phyloP scores from a whole-genome alignment of 1,284 basidiomycete species.

The Tylopilus sp. region DNA sequence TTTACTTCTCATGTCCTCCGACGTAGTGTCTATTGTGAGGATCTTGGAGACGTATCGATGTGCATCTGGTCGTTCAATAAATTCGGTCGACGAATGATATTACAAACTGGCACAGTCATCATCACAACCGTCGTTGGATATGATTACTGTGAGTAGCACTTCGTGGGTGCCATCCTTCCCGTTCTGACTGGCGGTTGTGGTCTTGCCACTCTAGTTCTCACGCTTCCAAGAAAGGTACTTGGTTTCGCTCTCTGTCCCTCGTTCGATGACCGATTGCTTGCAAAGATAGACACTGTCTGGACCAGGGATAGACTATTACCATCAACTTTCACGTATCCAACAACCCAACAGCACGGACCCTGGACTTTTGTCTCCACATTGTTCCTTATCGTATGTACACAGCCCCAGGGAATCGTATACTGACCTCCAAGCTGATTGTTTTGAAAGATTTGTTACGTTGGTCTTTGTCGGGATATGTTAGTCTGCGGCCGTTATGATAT shows the following conservation, averaged over 20 bases:
- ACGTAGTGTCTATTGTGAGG: too few species aligned
- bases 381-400: constrained; percentile 8
- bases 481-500: background rate
- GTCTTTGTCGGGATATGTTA: constrained; percentile 1
- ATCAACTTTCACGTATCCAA: background rate
- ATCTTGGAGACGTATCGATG: too few species aligned
- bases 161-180: background rate
- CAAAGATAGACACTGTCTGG: constrained; percentile 15
- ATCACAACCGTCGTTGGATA: background rate
- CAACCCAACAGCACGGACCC: background rate
- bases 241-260: background rate
- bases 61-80: too few species aligned
- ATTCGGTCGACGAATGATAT: too few species aligned
- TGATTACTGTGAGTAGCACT: constrained; percentile 1
- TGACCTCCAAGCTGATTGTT: background rate
- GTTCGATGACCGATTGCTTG: too few species aligned
- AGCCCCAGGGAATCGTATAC: background rate
- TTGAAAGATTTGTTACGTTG: constrained; percentile 9
- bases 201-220: constrained; percentile 1
- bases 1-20: too few species aligned
- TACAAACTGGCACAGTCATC: background rate
- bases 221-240: constrained; percentile 4
- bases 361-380: constrained; percentile 10
- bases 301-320: background rate
- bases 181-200: background rate